phyloP scores from a whole-genome alignment of 2,329 filamentous ascomycete species.

The Hymenoscyphus albidus region DNA sequence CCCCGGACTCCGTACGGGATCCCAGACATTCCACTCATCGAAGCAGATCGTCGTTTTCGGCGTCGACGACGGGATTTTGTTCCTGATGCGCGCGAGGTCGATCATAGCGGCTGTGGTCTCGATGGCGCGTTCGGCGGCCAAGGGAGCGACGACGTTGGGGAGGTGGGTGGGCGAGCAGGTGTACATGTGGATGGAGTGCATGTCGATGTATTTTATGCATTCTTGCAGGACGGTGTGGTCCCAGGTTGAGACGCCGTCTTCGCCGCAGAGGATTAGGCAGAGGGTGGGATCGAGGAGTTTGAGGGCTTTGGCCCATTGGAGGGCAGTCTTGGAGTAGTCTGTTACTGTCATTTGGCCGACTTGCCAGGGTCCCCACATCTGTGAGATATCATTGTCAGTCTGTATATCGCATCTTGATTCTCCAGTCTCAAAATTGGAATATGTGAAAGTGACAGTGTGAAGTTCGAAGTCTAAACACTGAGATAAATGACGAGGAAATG shows the following conservation, averaged over 20 bases:
- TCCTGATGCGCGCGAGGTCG: constrained; percentile 60
- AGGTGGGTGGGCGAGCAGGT: constrained; percentile 45
- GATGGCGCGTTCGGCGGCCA: constrained; percentile 61
- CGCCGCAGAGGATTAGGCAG: constrained; percentile 60
- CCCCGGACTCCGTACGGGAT: constrained; percentile 57
- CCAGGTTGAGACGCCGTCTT: constrained; percentile 58
- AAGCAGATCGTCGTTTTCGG: constrained; percentile 59
- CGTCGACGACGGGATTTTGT: constrained; percentile 36
- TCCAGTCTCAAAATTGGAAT: no score
- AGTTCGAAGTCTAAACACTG: no score
- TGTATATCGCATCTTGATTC: no score
- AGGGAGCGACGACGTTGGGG: constrained; percentile 52
- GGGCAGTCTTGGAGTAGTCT: constrained; percentile 53
- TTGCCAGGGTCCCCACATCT: constrained; percentile 41
- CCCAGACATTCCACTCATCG: constrained; percentile 70
- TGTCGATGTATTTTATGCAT: constrained; percentile 58
- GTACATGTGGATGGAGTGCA: constrained; percentile 67
- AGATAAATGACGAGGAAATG: not conserved
- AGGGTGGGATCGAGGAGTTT: constrained; percentile 58
- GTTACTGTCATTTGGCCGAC: constrained; percentile 54
- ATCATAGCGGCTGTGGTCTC: constrained; percentile 58
- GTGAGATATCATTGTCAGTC: no score
- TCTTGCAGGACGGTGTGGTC: constrained; percentile 60
- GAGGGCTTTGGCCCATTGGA: constrained; percentile 55
- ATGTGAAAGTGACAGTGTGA: no score